phyloP scores from a whole-genome alignment of 2,329 filamentous ascomycete species.

The Dendrostoma leiphaemia region DNA sequence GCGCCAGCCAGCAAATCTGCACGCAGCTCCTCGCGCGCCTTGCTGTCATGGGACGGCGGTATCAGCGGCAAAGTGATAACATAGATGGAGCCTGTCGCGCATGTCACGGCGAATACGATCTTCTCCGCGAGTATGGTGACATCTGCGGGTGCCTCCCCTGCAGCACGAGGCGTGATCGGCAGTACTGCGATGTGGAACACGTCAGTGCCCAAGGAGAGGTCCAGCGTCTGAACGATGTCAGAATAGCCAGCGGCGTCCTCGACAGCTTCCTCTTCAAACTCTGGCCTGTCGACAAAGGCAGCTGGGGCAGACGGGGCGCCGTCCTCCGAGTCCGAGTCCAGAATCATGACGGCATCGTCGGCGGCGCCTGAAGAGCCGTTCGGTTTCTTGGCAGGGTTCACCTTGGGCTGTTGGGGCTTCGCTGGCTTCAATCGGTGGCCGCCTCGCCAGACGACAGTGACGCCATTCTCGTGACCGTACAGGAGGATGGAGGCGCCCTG shows the following conservation, averaged over 20 bases:
- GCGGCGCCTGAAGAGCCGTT: constrained; percentile 42
- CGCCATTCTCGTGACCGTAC: constrained; percentile 62
- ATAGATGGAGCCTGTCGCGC: constrained; percentile 55
- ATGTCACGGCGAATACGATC: constrained; percentile 61
- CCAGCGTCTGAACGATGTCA: constrained; percentile 58
- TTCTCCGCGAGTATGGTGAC: constrained; percentile 51
- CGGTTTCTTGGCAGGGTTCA: constrained; percentile 39
- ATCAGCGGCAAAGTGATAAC: constrained; percentile 59
- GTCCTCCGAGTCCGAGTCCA: constrained; percentile 62
- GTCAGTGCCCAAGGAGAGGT: constrained; percentile 57
- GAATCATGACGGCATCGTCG: constrained; percentile 58
- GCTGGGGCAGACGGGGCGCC: constrained; percentile 27
- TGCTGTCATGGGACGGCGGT: constrained; percentile 60
- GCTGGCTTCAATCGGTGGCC: constrained; percentile 55
- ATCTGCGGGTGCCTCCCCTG: constrained; percentile 48
- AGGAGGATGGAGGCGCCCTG: constrained; percentile 63
- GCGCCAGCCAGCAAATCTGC: constrained; percentile 49
- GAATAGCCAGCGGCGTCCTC: constrained; percentile 47
- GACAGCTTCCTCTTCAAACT: constrained; percentile 54
- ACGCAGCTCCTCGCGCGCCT: constrained; percentile 52
- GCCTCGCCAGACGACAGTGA: constrained; percentile 62
- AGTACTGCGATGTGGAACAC: constrained; percentile 56
- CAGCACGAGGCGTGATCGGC: constrained; percentile 47
- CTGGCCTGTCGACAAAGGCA: constrained; percentile 50
- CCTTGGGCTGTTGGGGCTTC: constrained; percentile 28